Evolutionary conservation across 306 rosid species (phyloP).

Genomic region (Gleditsia sinensis): DNA sequence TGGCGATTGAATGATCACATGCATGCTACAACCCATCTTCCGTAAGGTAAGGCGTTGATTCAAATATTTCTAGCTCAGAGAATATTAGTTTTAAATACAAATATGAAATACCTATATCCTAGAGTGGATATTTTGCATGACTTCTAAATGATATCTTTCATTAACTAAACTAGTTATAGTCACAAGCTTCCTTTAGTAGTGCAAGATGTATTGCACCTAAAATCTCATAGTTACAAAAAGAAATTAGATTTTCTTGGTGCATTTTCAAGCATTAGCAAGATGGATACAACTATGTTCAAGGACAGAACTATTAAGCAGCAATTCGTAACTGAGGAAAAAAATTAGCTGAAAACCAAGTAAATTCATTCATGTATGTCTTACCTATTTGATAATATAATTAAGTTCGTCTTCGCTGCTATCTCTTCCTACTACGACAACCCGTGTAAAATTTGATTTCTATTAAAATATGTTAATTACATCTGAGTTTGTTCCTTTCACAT

Average conservation of each 20-base stretch:
- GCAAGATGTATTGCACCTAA: constrained; percentile 12
- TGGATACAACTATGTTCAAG: constrained; percentile 3
- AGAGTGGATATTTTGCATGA: constrained; percentile 3
- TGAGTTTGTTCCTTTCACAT: constrained; percentile 38
- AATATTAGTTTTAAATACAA: constrained; percentile 26
- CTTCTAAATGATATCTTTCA: constrained; percentile 5
- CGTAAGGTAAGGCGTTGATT: constrained; percentile 2
- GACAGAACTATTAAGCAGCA: constrained; percentile 5
- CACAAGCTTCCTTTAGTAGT: constrained; percentile 11
- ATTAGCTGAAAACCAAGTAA: neutral
- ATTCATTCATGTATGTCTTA: no score
- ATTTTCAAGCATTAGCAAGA: neutral
- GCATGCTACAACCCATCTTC: constrained; percentile 9
- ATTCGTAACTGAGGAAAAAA: neutral
- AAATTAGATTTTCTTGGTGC: neutral
- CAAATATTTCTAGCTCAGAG: neutral
- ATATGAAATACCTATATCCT: constrained; percentile 8
- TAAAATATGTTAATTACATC: neutral
- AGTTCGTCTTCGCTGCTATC: neutral
- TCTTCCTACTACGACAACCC: neutral
- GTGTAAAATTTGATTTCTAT: constrained; percentile 38
- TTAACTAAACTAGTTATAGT: neutral
- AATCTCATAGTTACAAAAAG: neutral
- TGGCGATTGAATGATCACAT: no score
- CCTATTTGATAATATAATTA: neutral